A percentile compares a stretch with the other conserved stretches of the same genome.
phyloP scores from a whole-genome alignment of 345 rosid genomes.

The Schrenkiella parvula region DNA sequence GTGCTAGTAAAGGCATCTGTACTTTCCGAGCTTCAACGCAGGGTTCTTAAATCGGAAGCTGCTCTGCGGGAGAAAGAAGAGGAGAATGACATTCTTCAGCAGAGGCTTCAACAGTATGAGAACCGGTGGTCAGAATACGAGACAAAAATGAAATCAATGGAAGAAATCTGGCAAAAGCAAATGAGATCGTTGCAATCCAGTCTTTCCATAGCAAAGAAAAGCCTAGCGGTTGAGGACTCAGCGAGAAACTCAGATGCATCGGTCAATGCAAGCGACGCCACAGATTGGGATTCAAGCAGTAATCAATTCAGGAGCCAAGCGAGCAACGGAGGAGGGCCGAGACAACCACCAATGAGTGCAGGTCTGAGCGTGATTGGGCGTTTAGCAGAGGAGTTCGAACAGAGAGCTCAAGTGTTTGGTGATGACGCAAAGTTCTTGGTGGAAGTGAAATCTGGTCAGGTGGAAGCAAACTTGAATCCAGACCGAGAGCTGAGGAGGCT shows the following conservation, averaged over 20 bases:
- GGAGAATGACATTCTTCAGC: conserved; percentile 91
- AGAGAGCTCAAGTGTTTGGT: conserved; percentile 92
- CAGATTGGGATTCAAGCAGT: conserved; percentile 73
- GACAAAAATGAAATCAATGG: conserved; percentile 98
- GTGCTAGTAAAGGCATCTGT: conserved; percentile 84
- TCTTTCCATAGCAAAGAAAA: conserved; percentile 95
- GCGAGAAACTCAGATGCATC: conserved; percentile 91
- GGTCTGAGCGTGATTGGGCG: conserved; percentile 85
- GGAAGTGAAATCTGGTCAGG: conserved; percentile 97
- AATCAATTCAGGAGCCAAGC: conserved; percentile 50
- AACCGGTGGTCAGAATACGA: conserved; percentile 97
- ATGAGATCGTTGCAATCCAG: conserved; percentile 96
- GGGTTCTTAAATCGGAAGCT: conserved; percentile 90
- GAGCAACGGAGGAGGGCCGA: conserved; percentile 59
- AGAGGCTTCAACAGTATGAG: conserved; percentile 91
- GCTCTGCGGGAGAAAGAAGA: conserved; percentile 86
- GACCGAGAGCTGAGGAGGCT: conserved; percentile 82
- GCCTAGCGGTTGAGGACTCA: conserved; percentile 82
- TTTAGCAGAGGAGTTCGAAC: conserved; percentile 91
- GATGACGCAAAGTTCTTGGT: conserved; percentile 96
- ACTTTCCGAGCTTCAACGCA: conserved; percentile 87
- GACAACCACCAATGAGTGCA: conserved; percentile 66
- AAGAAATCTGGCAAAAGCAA: conserved; percentile 98
- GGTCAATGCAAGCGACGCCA: conserved; percentile 71
- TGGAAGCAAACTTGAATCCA: conserved; percentile 86